Evolutionary conservation across 805 yeast genomes (phyloP).

Genomic region (Blastobotrys robertii): DNA sequence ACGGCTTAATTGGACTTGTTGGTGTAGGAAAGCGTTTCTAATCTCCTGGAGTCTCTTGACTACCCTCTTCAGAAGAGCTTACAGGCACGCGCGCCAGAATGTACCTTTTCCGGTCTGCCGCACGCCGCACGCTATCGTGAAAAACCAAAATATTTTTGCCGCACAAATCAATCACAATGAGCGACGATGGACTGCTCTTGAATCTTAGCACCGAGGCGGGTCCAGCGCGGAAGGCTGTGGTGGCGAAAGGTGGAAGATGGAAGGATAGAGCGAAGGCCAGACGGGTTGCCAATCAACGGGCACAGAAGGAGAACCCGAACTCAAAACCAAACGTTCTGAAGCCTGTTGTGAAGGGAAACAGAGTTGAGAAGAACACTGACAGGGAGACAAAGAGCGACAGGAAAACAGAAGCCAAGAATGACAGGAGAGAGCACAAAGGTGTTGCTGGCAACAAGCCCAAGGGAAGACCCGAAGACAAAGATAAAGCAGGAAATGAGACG

Average conservation of each 20-base stretch:
- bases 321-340: not conserved
- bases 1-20: too few relatives aligned
- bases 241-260: constrained; percentile 63
- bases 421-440: not conserved
- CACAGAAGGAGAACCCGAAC: constrained; percentile 2
- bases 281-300: constrained; percentile 18
- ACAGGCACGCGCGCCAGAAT: too few relatives aligned
- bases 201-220: constrained; percentile 44
- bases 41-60: too few relatives aligned
- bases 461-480: constrained; percentile 1
- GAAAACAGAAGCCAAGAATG: not conserved
- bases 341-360: not conserved
- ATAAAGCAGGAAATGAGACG: constrained; percentile 36
- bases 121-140: too few relatives aligned
- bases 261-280: constrained; percentile 63
- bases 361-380: not conserved
- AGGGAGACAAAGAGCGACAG: not conserved
- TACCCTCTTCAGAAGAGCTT: too few relatives aligned
- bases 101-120: too few relatives aligned
- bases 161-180: constrained; percentile 11
- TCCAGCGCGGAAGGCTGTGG: constrained; percentile 4
- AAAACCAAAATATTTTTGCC: too few relatives aligned
- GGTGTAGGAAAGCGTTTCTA: too few relatives aligned
- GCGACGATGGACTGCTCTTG: constrained; percentile 57
- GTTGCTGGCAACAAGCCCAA: not conserved